Evolutionary conservation across 345 rosid species (phyloP).

Genomic region (Gossypioides kirkii): DNA sequence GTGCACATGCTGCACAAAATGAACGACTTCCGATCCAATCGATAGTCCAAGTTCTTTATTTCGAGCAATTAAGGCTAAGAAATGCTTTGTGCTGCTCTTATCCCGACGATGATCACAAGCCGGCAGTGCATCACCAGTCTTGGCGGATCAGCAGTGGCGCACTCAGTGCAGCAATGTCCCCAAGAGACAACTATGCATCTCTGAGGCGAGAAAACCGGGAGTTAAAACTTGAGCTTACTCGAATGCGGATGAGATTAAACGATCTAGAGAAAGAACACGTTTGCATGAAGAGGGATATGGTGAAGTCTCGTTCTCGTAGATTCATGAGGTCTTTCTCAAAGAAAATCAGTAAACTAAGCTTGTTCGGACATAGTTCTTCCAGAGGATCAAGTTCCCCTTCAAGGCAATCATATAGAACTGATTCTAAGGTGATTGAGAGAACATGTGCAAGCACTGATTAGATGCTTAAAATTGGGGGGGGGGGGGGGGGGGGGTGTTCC

Average conservation of each 20-base stretch:
- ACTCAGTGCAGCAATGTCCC: conserved; percentile 97
- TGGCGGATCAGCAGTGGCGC: conserved; percentile 95
- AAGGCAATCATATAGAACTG: conserved; percentile 75
- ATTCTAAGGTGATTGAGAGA: conserved; percentile 71
- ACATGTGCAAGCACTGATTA: conserved; percentile 78
- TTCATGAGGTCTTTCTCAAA: conserved; percentile 85
- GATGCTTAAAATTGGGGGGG: neutral
- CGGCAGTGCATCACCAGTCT: conserved; percentile 56
- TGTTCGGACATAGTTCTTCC: conserved; percentile 79
- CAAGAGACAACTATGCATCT: conserved; percentile 90
- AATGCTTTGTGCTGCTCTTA: conserved; percentile 63
- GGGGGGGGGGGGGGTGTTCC: neutral
- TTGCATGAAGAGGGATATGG: conserved; percentile 97
- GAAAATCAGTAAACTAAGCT: conserved; percentile 73
- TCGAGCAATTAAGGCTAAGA: conserved; percentile 87
- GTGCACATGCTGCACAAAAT: conserved; percentile 96
- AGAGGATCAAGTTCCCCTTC: conserved; percentile 94
- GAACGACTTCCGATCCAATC: conserved; percentile 94
- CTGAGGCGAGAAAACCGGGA: conserved; percentile 88
- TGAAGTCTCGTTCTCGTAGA: conserved; percentile 80
- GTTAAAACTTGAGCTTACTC: conserved; percentile 85
- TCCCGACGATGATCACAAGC: conserved; percentile 64
- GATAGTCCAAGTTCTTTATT: conserved; percentile 91
- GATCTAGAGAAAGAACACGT: conserved; percentile 96
- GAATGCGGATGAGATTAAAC: conserved; percentile 84